A percentile compares a stretch with the other conserved stretches of the same genome.
These are phyloP conservation scores for Astrothelium subdiscretum DNA, from an alignment of 495 filamentous ascomycete species.

Conservation along the genomic window DNA sequence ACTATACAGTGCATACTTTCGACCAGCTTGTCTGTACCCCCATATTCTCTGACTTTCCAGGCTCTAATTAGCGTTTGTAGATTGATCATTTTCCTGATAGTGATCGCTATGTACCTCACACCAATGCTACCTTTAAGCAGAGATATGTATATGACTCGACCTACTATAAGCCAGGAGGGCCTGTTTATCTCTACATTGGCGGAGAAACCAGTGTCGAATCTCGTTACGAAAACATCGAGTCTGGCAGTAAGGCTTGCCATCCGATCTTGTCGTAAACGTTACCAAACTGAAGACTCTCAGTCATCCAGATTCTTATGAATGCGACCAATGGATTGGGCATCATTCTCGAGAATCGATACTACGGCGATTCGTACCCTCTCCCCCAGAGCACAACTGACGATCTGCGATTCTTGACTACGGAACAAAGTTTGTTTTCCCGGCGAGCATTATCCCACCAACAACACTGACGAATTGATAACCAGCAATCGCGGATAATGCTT, in stretches of 20 bases:
- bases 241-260: slow-evolving; percentile 17
- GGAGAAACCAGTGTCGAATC: slow-evolving; percentile 27
- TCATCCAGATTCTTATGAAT: slow-evolving; percentile 38
- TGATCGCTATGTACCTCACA: slow-evolving; percentile 26
- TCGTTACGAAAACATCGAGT: slow-evolving; percentile 24
- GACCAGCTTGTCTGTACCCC: neutral
- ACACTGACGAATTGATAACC: neutral
- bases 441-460: neutral
- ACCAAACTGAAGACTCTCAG: neutral
- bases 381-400: slow-evolving; percentile 33
- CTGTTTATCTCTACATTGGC: slow-evolving; percentile 36
- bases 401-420: slow-evolving; percentile 34
- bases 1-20: neutral
- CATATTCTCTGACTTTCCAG: neutral
- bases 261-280: neutral
- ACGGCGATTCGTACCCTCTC: slow-evolving; percentile 34
- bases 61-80: slow-evolving; percentile 5
- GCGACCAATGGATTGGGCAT: slow-evolving; percentile 36
- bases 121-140: slow-evolving; percentile 33
- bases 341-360: slow-evolving; percentile 38
- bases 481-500: slow-evolving; percentile 35
- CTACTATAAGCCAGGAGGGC: slow-evolving; percentile 37
- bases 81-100: slow-evolving; percentile 35
- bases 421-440: slow-evolving; percentile 22
- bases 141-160: slow-evolving; percentile 36